These are phyloP conservation scores for Fomes fomentarius DNA, from an alignment of 1,284 basidiomycete species.

Conservation along the genomic window DNA sequence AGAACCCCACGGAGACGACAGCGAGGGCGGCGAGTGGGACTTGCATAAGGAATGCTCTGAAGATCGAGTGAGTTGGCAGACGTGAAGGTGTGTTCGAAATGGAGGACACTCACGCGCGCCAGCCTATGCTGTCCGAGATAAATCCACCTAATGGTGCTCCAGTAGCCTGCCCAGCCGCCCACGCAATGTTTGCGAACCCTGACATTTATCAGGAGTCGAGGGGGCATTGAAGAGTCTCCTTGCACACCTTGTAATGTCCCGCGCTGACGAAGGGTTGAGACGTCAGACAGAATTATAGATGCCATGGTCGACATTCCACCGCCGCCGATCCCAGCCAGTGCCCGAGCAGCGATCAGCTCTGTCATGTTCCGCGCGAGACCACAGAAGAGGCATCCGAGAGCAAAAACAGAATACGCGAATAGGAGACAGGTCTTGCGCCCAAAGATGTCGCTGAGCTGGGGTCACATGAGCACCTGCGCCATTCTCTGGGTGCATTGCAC, in stretches of 20 bases:
- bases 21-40: conserved; percentile 57
- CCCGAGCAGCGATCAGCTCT: conserved; percentile 57
- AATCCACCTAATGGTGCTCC: conserved; percentile 65
- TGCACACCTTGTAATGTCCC: conserved; percentile 64
- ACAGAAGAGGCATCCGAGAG: conserved; percentile 55
- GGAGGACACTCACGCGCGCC: no score
- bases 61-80: neutral
- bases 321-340: conserved; percentile 63
- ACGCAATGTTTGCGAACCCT: conserved; percentile 62
- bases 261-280: conserved; percentile 58
- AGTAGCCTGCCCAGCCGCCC: conserved; percentile 52
- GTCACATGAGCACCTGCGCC: no score
- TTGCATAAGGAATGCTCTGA: conserved; percentile 63
- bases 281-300: conserved; percentile 64
- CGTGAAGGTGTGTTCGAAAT: conserved; percentile 8
- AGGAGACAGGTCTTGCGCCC: conserved; percentile 62
- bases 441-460: conserved; percentile 66
- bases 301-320: conserved; percentile 66
- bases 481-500: no score
- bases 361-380: conserved; percentile 58
- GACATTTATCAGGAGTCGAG: neutral
- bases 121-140: conserved; percentile 62
- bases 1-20: conserved; percentile 50
- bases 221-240: neutral
- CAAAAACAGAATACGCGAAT: conserved; percentile 58